Percentiles rank a stretch among this genome's conserved stretches.
Evolutionary conservation across 2,329 filamentous ascomycete species (phyloP).

Genomic region (Sporothrix luriei): DNA sequence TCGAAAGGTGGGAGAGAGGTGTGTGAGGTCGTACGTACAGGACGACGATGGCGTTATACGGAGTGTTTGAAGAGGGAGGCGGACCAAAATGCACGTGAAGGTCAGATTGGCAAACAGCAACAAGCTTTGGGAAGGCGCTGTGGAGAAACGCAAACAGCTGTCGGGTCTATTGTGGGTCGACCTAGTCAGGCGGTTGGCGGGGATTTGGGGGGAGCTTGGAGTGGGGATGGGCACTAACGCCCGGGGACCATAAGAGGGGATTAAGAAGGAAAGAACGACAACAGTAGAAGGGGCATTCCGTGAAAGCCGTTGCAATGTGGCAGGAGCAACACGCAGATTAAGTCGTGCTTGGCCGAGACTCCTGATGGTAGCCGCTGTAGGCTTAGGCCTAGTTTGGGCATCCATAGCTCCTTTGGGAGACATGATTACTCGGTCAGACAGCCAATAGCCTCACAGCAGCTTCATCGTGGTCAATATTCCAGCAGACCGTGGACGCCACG

Average conservation of each 20-base stretch:
- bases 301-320: background rate
- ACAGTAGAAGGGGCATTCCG: background rate
- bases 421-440: background rate
- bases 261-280: background rate
- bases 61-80: background rate
- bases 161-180: slow-evolving; percentile 11
- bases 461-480: background rate
- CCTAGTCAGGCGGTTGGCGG: background rate
- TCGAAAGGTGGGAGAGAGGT: background rate
- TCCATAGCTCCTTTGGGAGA: background rate
- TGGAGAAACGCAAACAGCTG: slow-evolving; percentile 12
- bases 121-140: slow-evolving; percentile 2
- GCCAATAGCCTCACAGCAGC: slow-evolving; percentile 8
- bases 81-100: background rate
- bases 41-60: background rate
- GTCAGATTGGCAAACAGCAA: background rate
- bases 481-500: background rate
- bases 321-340: background rate
- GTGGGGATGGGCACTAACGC: background rate
- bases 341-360: background rate
- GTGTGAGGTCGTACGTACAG: background rate
- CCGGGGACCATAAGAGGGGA: background rate
- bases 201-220: background rate
- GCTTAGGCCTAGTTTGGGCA: background rate
- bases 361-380: background rate